These are phyloP conservation scores for Bonnemaisonia californica DNA, from an alignment of 31 red algal species.

Conservation along the genomic window DNA sequence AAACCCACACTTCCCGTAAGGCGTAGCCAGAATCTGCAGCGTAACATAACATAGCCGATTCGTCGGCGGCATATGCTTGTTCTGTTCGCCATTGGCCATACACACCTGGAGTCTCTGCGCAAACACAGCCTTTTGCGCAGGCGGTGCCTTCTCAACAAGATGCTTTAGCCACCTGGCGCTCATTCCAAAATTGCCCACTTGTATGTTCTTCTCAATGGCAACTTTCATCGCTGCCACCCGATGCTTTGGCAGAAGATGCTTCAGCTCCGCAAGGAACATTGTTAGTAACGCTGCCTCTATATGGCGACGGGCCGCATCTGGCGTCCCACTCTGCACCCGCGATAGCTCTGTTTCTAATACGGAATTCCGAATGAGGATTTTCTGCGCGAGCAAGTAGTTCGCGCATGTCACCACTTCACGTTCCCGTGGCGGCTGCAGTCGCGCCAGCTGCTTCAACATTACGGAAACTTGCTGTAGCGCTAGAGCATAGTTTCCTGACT, in stretches of 20 bases:
- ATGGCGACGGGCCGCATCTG: conserved; percentile 36
- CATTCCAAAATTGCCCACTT: conserved; percentile 70
- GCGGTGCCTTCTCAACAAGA: conserved; percentile 50
- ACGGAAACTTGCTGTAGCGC: conserved; percentile 58
- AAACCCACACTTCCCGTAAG: conserved; percentile 51
- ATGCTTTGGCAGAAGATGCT: conserved; percentile 57
- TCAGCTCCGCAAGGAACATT: conserved; percentile 69
- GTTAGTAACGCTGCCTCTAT: conserved; percentile 52
- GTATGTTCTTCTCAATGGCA: conserved; percentile 69
- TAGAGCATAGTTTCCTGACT: conserved; percentile 50
- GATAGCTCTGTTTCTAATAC: conserved; percentile 41
- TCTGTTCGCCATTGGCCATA: conserved; percentile 45
- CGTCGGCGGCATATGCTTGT: conserved; percentile 66
- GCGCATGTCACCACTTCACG: conserved; percentile 62
- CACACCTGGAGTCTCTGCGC: conserved; percentile 37
- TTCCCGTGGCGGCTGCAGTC: conserved; percentile 32
- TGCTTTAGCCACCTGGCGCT: conserved; percentile 55
- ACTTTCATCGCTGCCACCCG: conserved; percentile 50
- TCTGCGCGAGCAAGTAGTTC: conserved; percentile 54
- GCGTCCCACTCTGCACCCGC: conserved; percentile 4
- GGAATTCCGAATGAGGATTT: conserved; percentile 59
- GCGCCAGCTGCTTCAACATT: conserved; percentile 35
- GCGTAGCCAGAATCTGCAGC: conserved; percentile 34
- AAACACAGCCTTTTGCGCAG: conserved; percentile 24
- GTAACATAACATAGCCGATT: conserved; percentile 59